phyloP scores from a whole-genome alignment of 2,329 filamentous ascomycete species.

The Zasmidium citrigriseum region DNA sequence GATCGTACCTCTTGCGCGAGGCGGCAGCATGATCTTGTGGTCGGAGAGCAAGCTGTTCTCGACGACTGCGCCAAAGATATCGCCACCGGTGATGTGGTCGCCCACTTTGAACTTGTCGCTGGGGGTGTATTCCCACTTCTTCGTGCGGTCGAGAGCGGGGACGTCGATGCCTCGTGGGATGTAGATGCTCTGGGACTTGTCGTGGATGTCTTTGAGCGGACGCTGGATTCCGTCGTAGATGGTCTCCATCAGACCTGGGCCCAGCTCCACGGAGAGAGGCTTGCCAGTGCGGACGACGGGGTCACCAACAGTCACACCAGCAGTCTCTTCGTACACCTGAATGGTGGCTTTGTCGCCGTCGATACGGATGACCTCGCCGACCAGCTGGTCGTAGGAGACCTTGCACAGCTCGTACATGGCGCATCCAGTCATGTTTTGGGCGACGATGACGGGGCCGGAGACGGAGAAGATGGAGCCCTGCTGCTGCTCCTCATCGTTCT shows the following conservation, averaged over 20 bases:
- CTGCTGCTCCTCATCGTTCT: slow-evolving; percentile 51
- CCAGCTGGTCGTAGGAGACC: slow-evolving; percentile 87
- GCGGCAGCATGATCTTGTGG: slow-evolving; percentile 90
- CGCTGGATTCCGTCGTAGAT: slow-evolving; percentile 99
- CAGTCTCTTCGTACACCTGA: slow-evolving; percentile 99
- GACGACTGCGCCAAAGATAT: slow-evolving; percentile 91
- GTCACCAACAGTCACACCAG: slow-evolving; percentile 93
- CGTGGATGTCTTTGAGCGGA: slow-evolving; percentile 81
- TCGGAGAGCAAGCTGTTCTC: slow-evolving; percentile 94
- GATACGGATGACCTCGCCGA: slow-evolving; percentile 98
- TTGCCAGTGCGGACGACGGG: slow-evolving; percentile 89
- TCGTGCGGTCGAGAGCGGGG: slow-evolving; percentile 83
- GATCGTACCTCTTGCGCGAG: slow-evolving; percentile 86
- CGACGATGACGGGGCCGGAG: slow-evolving; percentile 87
- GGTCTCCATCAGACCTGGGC: slow-evolving; percentile 94
- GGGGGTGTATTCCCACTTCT: slow-evolving; percentile 96
- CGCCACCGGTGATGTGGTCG: slow-evolving; percentile 94
- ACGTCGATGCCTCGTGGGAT: slow-evolving; percentile 92
- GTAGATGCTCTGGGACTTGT: slow-evolving; percentile 83
- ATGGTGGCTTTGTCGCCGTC: slow-evolving; percentile 94
- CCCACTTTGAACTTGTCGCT: slow-evolving; percentile 77
- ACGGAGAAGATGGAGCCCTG: slow-evolving; percentile 71
- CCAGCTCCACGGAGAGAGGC: slow-evolving; percentile 94
- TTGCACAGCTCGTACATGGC: slow-evolving; percentile 99
- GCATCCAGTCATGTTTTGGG: slow-evolving; percentile 97